Evolutionary conservation across 2,329 filamentous ascomycete species (phyloP).

Genomic region (Penicillium sp.): DNA sequence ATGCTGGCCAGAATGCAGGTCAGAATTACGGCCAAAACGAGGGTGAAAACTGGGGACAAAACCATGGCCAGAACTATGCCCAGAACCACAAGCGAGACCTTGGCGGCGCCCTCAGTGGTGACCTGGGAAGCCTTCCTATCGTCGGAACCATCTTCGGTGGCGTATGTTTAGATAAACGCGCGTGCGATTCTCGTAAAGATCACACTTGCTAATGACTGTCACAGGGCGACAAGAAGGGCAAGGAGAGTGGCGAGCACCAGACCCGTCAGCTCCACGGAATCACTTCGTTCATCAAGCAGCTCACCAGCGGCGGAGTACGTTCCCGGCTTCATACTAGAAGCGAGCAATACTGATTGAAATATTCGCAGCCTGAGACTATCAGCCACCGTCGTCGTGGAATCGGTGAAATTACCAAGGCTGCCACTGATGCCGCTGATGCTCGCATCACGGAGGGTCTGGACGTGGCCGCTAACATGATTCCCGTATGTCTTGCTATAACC

Average conservation of each 20-base stretch:
- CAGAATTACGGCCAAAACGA: conserved; percentile 4
- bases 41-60: conserved; percentile 9
- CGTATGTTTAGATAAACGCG: conserved; percentile 1
- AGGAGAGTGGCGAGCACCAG: not conserved
- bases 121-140: conserved; percentile 13
- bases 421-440: not conserved
- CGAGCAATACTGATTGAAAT: not conserved
- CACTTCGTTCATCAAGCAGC: conserved; percentile 6
- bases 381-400: conserved; percentile 12
- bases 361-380: conserved; percentile 6
- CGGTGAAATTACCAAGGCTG: not conserved
- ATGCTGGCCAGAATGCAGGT: conserved; percentile 4
- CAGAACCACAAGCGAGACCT: conserved; percentile 12
- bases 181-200: not conserved
- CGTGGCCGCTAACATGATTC: not conserved
- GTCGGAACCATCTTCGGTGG: conserved; percentile 13
- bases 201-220: not conserved
- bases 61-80: conserved; percentile 4
- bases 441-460: conserved; percentile 1
- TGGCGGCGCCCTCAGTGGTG: conserved; percentile 6
- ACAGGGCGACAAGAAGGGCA: conserved; percentile 1
- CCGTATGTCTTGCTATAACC: not conserved
- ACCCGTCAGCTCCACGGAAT: conserved; percentile 8
- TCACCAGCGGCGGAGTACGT: conserved; percentile 18
- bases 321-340: not conserved